Evolutionary conservation across 1,284 basidiomycete genomes (phyloP).

Genomic region (Sphagnurus paluster): DNA sequence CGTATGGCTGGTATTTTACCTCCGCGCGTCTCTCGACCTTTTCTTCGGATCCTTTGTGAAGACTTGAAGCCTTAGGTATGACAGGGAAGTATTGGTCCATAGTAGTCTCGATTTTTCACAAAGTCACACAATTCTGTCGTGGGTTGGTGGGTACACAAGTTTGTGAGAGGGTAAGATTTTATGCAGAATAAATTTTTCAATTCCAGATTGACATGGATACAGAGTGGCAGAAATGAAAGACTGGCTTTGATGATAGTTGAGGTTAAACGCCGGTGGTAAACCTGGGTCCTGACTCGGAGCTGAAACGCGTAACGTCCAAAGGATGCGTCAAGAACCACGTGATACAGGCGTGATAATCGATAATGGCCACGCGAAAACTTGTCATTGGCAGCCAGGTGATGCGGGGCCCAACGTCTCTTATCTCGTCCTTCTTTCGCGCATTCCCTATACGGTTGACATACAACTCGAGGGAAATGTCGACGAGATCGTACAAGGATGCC

Average conservation of each 20-base stretch:
- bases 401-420: constrained; percentile 11
- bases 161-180: not conserved
- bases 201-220: no score
- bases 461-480: constrained; percentile 45
- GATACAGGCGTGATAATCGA: constrained; percentile 9
- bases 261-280: no score
- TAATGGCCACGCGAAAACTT: constrained; percentile 11
- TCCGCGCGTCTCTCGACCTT: constrained; percentile 20
- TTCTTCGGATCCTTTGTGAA: constrained; percentile 13
- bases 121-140: not conserved
- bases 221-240: no score
- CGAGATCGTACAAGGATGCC: constrained; percentile 75
- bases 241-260: no score
- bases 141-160: not conserved
- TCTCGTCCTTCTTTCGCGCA: constrained; percentile 21
- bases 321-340: constrained; percentile 11
- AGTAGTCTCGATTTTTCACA: not conserved
- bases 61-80: constrained; percentile 25
- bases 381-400: constrained; percentile 6
- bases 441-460: constrained; percentile 19
- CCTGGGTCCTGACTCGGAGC: not conserved
- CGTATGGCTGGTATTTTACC: constrained; percentile 26
- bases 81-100: constrained; percentile 38
- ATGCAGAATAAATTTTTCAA: no score
- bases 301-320: not conserved